Evolutionary conservation across 2,329 filamentous ascomycete species (phyloP), one percentile per base, ranked within the genome.

Genomic region (Paecilomyces dactylethromorphus): DNA sequence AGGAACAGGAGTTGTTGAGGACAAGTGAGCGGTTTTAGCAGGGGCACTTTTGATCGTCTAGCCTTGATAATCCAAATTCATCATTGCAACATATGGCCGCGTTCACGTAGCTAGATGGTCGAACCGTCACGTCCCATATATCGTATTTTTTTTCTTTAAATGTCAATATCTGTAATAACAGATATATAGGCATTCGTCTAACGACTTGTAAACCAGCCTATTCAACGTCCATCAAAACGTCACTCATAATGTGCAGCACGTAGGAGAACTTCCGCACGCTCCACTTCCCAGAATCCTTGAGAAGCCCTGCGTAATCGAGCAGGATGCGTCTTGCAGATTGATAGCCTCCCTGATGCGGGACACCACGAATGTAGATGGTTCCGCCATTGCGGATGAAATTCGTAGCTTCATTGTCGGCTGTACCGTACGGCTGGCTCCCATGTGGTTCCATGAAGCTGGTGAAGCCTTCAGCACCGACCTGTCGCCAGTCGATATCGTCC

Each of bases 211-310:
- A 33, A 33, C 3, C n/a, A 18, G 21, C 10, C n/a, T 45, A 72
- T 51, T 74, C 71, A 45, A 71, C 66, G 50, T 74, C 71, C 69
- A 74, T 70, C 31, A 74, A 62, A 10, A 73, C 71, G 69, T 83
- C 81, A 64, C 80, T 82, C 81, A 83, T 82, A 29, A 82, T 82
- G 62, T 81, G 78, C 54, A 83, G 65, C 55, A 83, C 79, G 62
- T 81, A 76, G 3, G 76, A 79, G 62, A 81, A 80, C 2, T 79
- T 80, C 58, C 76, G 72, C 51, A 78, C 76, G 62, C 78, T 80
- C 79, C 81, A 81, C 35, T 79, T 76, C 13, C 79, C 80, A 55
- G 81, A 78, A 49, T 81, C 81, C 58, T 82, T 81, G 67, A 83
- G 75, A 13, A 83, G 69, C 50, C 78, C 76, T 2, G 80, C 80